Evolutionary conservation across 2,329 filamentous ascomycete genomes (phyloP), one percentile per base, ranked within the genome.

Genomic region (Aspergillus glaucus): DNA sequence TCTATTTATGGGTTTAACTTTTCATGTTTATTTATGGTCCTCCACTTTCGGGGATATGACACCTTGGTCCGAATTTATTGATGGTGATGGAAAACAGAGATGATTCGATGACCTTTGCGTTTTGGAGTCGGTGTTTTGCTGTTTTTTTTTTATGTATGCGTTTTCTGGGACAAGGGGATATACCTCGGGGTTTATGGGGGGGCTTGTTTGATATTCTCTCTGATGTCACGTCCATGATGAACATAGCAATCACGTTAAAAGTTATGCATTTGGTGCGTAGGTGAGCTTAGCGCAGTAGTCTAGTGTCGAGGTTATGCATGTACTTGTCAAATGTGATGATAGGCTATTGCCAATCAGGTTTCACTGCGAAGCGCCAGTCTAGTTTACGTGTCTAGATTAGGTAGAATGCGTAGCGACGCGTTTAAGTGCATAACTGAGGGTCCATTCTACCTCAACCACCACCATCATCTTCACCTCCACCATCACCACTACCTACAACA

Each of bases 211-310:
- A 40, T 37, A 42, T 52, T 45, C 60, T 70, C 66, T 69, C 61
- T 60, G 65, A 46, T 43, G 24, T 26, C 44, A 15, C 45, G 63
- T 62, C 60, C 59, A 52, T 65, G 61, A 46, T 37, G n/a, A 19
- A 37, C 17, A 37, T 37, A 19, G 17, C 17, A 15, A 37, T 37
- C 2, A 37, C 17, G 4, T 37, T 19, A 8, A n/a, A 15, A 4
- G n/a, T 4, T 37, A 15, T 37, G n/a, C n/a, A 9, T 37, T 19
- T 30, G 26, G 26, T 30, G 9, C 10, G 26, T 12, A 30, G 6
- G 10, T 30, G 26, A 30, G 10, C 10, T 12, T 30, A 12, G 26
- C 10, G 26, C 26, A 30, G 26, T 4, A 12, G 10, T 12, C 26
- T 30, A 22, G 6, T 22, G 22, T 22, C 26, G 26, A 30, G 26